Base-by-base conservation (phyloP, 2,329 filamentous ascomycete genomes). In the Phoma sp. region DNA sequence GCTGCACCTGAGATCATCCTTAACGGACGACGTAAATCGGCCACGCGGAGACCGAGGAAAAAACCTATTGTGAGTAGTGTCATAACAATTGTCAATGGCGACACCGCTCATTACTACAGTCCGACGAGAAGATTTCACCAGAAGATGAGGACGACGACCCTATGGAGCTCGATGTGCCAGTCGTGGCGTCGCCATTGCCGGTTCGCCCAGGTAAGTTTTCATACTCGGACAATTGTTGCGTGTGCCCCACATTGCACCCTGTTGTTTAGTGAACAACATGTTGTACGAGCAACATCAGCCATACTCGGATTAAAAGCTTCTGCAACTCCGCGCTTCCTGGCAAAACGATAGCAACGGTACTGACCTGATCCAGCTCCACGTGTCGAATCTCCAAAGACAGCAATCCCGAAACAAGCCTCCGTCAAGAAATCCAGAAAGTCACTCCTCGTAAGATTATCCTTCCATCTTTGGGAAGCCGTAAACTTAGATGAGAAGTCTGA, bases 131-230 rank as follows among this genome's bases (percentile, higher is more conserved):
- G 2, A 64, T 71, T 36, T 65, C 61, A n/a, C 64, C 62, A n/a
- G 66, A 69, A 53, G 67, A 71, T 46, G 64, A 68, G 39, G 54
- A 67, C 7, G 64, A 69, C 22, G 65, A 69, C 44, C 50, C 64
- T 11, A 61, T 64, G 58, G 54, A 57, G 10, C 38, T 67, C 13
- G 62, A 68, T 45, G 50, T 55, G 22, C 42, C 55, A 43, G 47
- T 55, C 27, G 61, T 65, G 22, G 53, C 47, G 35, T 63, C 65
- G 39, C 59, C 61, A 18, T 57, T 66, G 36, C 61, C 68, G 51
- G 62, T 67, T 53, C 62, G 62, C 33, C 53, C 62, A 52, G 65
- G 68, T 71, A 66, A 43, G 68, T 71, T 33, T 59, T 43, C 46
- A 35, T 42, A 25, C 41, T 46, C 44, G 30, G 11, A 44, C 29